Evolutionary conservation across 805 yeast species (phyloP).

Genomic region (Wickerhamomyces xylosicus): DNA sequence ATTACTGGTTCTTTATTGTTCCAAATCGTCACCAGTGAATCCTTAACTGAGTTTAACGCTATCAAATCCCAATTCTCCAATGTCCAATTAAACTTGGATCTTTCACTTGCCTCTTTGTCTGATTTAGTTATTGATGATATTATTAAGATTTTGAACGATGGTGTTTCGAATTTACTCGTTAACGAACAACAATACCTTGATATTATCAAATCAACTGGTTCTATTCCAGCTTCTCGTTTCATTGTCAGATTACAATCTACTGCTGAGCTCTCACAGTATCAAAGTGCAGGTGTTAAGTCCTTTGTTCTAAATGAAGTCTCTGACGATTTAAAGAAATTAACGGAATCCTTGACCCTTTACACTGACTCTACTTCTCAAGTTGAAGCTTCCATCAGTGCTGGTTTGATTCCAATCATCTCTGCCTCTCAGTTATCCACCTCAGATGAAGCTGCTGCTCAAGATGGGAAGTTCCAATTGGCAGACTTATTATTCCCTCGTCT

Average conservation of each 20-base stretch:
- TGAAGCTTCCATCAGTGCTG: constrained; percentile 11
- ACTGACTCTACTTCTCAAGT: constrained; percentile 7
- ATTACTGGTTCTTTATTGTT: constrained; percentile 20
- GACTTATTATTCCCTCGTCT: constrained; percentile 40
- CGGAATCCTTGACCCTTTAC: no score
- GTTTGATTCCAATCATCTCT: constrained; percentile 16
- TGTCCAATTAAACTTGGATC: constrained; percentile 17
- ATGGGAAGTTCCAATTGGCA: constrained; percentile 24
- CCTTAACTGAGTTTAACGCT: constrained; percentile 11
- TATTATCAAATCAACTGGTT: constrained; percentile 29
- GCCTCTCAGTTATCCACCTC: constrained; percentile 11
- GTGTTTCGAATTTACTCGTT: constrained; percentile 40
- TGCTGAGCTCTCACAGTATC: no score
- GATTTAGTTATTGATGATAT: constrained; percentile 29
- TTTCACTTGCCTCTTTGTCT: constrained; percentile 17
- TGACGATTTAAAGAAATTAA: no score
- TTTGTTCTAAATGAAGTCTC: no score
- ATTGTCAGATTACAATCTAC: constrained; percentile 6
- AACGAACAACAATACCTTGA: constrained; percentile 19
- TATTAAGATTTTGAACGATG: constrained; percentile 48
- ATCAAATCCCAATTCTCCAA: constrained; percentile 7
- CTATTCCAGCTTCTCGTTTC: constrained; percentile 31
- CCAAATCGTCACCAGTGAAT: constrained; percentile 13
- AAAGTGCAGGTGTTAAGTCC: no score
- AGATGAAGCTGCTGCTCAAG: constrained; percentile 9